Evolutionary conservation across 116 monocot genomes (phyloP).

Genomic region (Papilionanthe hybrid): DNA sequence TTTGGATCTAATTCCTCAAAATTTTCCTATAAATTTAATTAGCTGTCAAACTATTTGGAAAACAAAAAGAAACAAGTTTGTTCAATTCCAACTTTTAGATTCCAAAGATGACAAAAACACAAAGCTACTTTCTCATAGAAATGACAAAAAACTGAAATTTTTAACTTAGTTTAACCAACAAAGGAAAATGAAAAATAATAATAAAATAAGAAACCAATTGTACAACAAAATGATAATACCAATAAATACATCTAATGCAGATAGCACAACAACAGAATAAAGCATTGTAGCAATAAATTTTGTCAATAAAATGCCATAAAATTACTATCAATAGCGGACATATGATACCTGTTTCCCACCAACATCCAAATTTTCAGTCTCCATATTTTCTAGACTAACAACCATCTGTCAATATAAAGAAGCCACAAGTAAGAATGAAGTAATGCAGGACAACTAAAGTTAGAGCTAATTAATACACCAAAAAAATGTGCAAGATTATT

Average conservation of each 20-base stretch:
- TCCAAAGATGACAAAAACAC: background rate
- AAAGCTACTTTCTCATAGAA: background rate
- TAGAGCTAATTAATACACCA: background rate
- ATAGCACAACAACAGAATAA: background rate
- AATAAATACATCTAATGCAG: background rate
- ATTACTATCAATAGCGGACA: background rate
- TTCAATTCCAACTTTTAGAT: background rate
- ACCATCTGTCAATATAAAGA: background rate
- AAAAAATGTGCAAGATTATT: background rate
- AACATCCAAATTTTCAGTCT: background rate
- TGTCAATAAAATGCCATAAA: background rate
- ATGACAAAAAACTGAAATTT: background rate
- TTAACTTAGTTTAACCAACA: background rate
- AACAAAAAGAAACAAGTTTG: background rate
- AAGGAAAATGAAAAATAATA: background rate
- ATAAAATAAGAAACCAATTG: background rate
- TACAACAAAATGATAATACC: background rate
- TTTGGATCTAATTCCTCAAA: slow-evolving; percentile 48
- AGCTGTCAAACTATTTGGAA: background rate
- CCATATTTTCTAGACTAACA: background rate
- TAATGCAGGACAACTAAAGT: background rate
- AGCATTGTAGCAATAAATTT: background rate
- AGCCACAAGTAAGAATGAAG: background rate
- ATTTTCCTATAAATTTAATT: slow-evolving; percentile 21
- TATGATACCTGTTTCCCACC: background rate